phyloP scores from a whole-genome alignment of 495 filamentous ascomycete species.

The Aeminium ludgeri region DNA sequence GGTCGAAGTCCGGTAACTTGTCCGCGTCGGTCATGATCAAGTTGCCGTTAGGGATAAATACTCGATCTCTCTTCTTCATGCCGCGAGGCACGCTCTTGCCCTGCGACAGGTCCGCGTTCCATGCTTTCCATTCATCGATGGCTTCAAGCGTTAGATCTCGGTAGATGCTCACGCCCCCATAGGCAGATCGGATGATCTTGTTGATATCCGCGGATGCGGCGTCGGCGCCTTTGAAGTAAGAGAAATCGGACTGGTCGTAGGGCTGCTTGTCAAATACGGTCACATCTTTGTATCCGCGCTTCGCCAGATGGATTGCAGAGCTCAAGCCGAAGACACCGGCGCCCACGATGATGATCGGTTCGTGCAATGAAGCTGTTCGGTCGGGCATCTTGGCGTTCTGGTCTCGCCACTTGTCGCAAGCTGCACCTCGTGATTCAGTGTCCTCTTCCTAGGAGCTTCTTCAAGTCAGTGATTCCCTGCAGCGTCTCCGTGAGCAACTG shows the following conservation, averaged over 20 bases:
- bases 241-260: slow-evolving; percentile 3
- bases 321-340: slow-evolving; percentile 35
- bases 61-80: too few species aligned
- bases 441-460: too few species aligned
- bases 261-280: slow-evolving; percentile 19
- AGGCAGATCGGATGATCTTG: slow-evolving; percentile 40
- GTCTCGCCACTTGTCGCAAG: too few species aligned
- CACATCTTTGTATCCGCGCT: slow-evolving; percentile 29
- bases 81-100: too few species aligned
- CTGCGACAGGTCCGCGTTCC: slow-evolving; percentile 1
- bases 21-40: too few species aligned
- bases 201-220: slow-evolving; percentile 38
- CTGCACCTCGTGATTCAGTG: too few species aligned
- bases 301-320: slow-evolving; percentile 32
- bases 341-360: slow-evolving; percentile 18
- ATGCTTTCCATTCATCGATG: slow-evolving; percentile 3
- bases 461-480: too few species aligned
- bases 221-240: slow-evolving; percentile 5
- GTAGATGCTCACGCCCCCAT: slow-evolving; percentile 37
- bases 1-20: slow-evolving; percentile 23
- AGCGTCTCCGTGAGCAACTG: too few species aligned
- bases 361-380: too few species aligned
- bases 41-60: too few species aligned
- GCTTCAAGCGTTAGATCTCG: slow-evolving; percentile 31
- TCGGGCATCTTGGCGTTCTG: too few species aligned